Percentiles rank a stretch among this genome's conserved stretches.
Evolutionary conservation across 2,329 filamentous ascomycete species (phyloP).

Genomic region (Colletotrichum sidae): DNA sequence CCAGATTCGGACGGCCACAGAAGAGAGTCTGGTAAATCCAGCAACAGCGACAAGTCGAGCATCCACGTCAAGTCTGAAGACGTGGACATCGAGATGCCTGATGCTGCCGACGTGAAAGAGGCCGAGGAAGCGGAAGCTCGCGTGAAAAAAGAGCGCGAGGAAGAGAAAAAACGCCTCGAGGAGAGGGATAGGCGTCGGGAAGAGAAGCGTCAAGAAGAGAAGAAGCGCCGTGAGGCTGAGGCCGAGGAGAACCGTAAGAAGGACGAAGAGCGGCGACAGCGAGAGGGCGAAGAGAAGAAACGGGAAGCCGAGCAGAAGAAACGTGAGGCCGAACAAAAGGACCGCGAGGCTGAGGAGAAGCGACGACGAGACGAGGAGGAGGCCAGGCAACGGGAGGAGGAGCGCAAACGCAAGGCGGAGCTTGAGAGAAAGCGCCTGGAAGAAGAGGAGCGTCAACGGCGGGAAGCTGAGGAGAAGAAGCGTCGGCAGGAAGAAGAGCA

Average conservation of each 20-base stretch:
- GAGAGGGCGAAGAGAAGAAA: conserved; percentile 36
- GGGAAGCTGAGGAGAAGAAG: conserved; percentile 45
- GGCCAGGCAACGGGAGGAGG: conserved; percentile 46
- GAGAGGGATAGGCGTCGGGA: conserved; percentile 42
- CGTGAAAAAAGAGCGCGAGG: conserved; percentile 51
- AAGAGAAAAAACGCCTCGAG: conserved; percentile 46
- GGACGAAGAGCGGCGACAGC: conserved; percentile 38
- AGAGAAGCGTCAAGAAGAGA: conserved; percentile 39
- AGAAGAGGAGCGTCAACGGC: conserved; percentile 39
- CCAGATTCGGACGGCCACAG: conserved; percentile 52
- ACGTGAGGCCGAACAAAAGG: conserved; percentile 46
- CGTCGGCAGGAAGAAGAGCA: conserved; percentile 44
- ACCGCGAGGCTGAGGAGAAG: conserved; percentile 52
- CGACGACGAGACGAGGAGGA: conserved; percentile 46
- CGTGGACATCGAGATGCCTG: conserved; percentile 66
- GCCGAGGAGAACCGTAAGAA: conserved; percentile 46
- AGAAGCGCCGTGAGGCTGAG: conserved; percentile 47
- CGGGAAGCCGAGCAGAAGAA: conserved; percentile 38
- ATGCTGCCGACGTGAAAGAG: conserved; percentile 51
- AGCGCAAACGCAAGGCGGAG: conserved; percentile 42
- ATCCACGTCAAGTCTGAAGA: conserved; percentile 71
- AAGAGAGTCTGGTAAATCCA: conserved; percentile 55
- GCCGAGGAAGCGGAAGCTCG: conserved; percentile 44
- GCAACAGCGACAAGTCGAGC: conserved; percentile 57
- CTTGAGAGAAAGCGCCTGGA: conserved; percentile 41